These are phyloP conservation scores for Acidiella bohemica DNA, from an alignment of 495 filamentous ascomycete species.

Conservation along the genomic window DNA sequence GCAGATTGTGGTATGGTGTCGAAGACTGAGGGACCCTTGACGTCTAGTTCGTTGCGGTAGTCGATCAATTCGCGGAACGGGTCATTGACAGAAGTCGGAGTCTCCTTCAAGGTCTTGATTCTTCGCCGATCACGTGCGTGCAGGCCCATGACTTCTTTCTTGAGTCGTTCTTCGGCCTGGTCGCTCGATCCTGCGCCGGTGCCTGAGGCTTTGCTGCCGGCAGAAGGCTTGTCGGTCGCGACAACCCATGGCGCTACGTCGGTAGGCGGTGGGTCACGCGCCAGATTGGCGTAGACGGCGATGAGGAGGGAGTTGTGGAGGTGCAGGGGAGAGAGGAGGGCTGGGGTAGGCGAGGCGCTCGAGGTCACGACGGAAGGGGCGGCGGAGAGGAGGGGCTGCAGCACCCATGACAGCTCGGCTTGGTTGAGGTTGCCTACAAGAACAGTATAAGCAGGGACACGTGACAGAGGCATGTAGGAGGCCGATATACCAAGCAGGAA, in stretches of 20 bases:
- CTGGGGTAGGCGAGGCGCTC: neutral
- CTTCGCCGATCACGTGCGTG: constrained; percentile 72
- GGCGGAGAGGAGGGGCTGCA: constrained; percentile 53
- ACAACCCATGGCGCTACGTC: constrained; percentile 92
- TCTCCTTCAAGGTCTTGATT: constrained; percentile 18
- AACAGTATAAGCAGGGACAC: constrained; percentile 31
- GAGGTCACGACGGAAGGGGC: constrained; percentile 14
- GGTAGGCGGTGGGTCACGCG: constrained; percentile 65
- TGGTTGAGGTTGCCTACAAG: constrained; percentile 80
- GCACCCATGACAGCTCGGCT: constrained; percentile 62
- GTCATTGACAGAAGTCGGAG: neutral
- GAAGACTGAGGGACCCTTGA: constrained; percentile 4
- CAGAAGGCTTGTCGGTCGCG: constrained; percentile 82
- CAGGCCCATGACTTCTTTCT: constrained; percentile 88
- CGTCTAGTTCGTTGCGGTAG: constrained; percentile 12
- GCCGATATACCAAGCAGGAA: constrained; percentile 59
- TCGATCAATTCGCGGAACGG: constrained; percentile 10
- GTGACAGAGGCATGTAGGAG: constrained; percentile 9
- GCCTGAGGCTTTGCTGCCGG: constrained; percentile 50
- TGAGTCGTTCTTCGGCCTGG: constrained; percentile 77
- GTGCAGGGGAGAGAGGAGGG: constrained; percentile 58
- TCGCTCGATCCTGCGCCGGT: constrained; percentile 45
- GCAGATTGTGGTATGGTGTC: constrained; percentile 5
- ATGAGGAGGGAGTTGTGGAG: constrained; percentile 83
- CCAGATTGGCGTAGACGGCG: constrained; percentile 75